Percentiles rank a stretch among this genome's conserved stretches.
Conservation (phyloP, 805 yeast genomes). For the Ogataea thermomethanolica region DNA sequence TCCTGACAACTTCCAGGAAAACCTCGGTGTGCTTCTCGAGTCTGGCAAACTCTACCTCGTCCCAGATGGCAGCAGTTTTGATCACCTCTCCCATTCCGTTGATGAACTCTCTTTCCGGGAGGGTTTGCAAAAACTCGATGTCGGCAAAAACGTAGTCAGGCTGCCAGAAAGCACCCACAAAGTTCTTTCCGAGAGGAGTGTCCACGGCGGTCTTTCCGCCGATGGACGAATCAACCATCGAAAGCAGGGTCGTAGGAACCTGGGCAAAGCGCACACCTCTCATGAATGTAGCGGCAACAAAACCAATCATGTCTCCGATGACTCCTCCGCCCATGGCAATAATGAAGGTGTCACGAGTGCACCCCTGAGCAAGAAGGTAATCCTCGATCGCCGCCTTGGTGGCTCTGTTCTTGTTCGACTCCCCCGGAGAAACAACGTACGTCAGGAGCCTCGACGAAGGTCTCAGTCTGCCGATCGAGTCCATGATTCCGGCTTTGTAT, state of each 20-base stretch:
- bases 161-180: slow-evolving; percentile 97
- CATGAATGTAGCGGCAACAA: slow-evolving; percentile 99
- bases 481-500: slow-evolving; percentile 42
- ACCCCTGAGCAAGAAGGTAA: slow-evolving; percentile 72
- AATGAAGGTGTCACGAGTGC: slow-evolving; percentile 94
- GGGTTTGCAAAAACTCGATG: slow-evolving; percentile 76
- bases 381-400: slow-evolving; percentile 95
- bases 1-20: slow-evolving; percentile 65
- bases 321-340: slow-evolving; percentile 98
- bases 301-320: slow-evolving; percentile 98
- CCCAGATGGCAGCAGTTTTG: slow-evolving; percentile 98
- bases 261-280: slow-evolving; percentile 94
- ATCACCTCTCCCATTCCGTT: slow-evolving; percentile 98
- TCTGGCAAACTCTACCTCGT: slow-evolving; percentile 80
- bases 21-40: slow-evolving; percentile 70
- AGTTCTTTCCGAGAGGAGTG: slow-evolving; percentile 92
- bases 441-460: slow-evolving; percentile 65
- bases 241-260: slow-evolving; percentile 86
- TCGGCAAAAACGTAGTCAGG: slow-evolving; percentile 87
- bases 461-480: slow-evolving; percentile 34
- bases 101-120: slow-evolving; percentile 91
- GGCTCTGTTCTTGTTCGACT: slow-evolving; percentile 78
- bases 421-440: slow-evolving; percentile 87
- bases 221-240: slow-evolving; percentile 97
- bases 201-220: slow-evolving; percentile 99